Percentiles rank a stretch among this genome's conserved stretches.
These are phyloP conservation scores for Centaurea solstitialis DNA, from an alignment of 129 eudicot species.

Conservation along the genomic window DNA sequence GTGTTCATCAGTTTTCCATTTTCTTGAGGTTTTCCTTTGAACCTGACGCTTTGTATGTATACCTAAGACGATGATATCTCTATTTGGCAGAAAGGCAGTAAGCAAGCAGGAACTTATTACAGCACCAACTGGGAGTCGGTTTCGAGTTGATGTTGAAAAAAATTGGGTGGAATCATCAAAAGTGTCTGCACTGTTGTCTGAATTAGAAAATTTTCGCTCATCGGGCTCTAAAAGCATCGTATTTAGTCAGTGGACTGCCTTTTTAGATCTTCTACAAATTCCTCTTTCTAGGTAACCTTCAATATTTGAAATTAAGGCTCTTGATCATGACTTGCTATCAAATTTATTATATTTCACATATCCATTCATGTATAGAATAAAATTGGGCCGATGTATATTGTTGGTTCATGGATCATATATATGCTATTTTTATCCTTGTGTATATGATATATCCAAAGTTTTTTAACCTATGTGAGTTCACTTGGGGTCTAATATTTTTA, in stretches of 20 bases:
- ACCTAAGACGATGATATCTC: not conserved
- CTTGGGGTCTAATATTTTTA: not conserved
- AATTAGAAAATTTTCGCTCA: constrained; percentile 54
- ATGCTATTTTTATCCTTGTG: not conserved
- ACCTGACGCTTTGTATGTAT: not conserved
- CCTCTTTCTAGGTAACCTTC: constrained; percentile 73
- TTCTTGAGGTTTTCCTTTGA: no score
- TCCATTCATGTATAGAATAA: no score
- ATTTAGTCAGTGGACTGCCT: constrained; percentile 99
- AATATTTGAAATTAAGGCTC: not conserved
- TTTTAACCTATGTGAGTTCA: not conserved
- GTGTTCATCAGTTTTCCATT: no score
- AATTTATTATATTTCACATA: no score
- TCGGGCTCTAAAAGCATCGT: constrained; percentile 85
- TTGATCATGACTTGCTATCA: not conserved
- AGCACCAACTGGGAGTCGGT: constrained; percentile 86
- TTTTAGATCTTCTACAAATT: constrained; percentile 84
- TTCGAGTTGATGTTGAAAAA: constrained; percentile 78
- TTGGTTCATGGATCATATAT: not conserved
- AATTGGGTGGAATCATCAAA: constrained; percentile 95
- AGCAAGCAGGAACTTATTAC: constrained; percentile 89
- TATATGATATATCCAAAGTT: not conserved
- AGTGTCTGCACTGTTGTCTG: constrained; percentile 71
- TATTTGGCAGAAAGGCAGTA: constrained; percentile 58
- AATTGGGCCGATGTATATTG: not conserved